Evolutionary conservation across 257 asterid genomes (phyloP).

Genomic region (Verbascum thapsus): DNA sequence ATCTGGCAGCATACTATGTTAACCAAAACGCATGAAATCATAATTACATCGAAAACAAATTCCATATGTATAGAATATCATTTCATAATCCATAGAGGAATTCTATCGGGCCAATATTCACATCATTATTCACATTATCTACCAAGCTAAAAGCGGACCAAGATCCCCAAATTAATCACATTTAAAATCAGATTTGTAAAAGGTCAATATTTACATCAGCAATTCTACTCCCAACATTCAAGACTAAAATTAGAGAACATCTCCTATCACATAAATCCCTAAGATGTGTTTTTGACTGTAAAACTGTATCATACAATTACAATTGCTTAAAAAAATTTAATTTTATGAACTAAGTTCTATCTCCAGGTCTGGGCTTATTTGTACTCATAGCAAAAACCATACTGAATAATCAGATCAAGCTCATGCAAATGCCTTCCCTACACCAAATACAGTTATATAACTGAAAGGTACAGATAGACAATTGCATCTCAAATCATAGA

Average conservation of each 20-base stretch:
- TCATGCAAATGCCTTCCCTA: no score
- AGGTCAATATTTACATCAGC: conserved; percentile 31
- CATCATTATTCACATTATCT: conserved; percentile 36
- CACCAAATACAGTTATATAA: no score
- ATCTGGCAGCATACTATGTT: background rate
- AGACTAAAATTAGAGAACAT: no score
- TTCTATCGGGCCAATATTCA: conserved; percentile 23
- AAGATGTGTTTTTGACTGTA: no score
- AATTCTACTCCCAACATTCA: no score
- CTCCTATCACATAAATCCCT: no score
- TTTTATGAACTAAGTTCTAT: no score
- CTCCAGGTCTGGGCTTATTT: no score
- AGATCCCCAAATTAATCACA: background rate
- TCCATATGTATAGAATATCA: conserved; percentile 27
- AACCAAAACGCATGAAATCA: background rate
- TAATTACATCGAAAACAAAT: conserved; percentile 9
- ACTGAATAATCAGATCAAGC: no score
- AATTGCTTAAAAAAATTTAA: no score
- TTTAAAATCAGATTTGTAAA: background rate
- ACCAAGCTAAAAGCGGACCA: conserved; percentile 17
- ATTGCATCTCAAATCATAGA: conserved; percentile 11
- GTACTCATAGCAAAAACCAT: no score
- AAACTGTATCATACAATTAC: no score
- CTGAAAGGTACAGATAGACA: background rate
- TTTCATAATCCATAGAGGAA: conserved; percentile 8